Conservation (phyloP, 805 yeast species). For the Yarrowia sp. region DNA sequence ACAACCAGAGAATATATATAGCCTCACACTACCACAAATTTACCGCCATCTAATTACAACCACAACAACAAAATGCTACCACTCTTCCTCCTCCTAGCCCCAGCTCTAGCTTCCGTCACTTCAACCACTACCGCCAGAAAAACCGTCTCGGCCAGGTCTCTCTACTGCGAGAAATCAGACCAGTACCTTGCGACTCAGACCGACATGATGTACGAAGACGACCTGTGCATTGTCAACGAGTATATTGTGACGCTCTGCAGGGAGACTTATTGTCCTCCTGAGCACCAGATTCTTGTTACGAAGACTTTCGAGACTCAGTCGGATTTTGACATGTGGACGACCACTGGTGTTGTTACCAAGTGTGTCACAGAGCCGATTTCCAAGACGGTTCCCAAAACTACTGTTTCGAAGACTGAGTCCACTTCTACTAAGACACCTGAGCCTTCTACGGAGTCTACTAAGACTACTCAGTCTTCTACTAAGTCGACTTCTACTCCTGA, state of each 20-base stretch:
- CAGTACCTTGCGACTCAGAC: neutral
- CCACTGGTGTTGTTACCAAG: neutral
- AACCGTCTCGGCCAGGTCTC: neutral
- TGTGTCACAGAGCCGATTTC: neutral
- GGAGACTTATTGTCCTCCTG: slow-evolving; percentile 17
- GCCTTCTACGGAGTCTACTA: neutral
- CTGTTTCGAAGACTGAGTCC: neutral
- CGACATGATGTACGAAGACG: neutral
- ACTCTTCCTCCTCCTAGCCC: no score
- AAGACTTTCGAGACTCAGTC: neutral
- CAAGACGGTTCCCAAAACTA: neutral
- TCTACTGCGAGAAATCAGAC: neutral
- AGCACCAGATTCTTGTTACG: neutral
- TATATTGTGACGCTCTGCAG: neutral
- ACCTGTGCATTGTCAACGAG: neutral
- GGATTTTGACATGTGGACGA: neutral
- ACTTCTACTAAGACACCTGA: no score
- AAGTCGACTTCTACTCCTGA: neutral
- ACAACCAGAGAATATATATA: no score
- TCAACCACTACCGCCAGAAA: neutral
- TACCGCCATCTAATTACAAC: no score
- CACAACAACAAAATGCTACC: no score
- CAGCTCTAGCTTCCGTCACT: neutral
- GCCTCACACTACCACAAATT: no score
- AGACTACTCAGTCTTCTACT: neutral